Percentiles rank a stretch among this genome's conserved stretches.
Conservation (phyloP, 2,329 filamentous ascomycete species). For the Ophiostoma pallidulum region DNA sequence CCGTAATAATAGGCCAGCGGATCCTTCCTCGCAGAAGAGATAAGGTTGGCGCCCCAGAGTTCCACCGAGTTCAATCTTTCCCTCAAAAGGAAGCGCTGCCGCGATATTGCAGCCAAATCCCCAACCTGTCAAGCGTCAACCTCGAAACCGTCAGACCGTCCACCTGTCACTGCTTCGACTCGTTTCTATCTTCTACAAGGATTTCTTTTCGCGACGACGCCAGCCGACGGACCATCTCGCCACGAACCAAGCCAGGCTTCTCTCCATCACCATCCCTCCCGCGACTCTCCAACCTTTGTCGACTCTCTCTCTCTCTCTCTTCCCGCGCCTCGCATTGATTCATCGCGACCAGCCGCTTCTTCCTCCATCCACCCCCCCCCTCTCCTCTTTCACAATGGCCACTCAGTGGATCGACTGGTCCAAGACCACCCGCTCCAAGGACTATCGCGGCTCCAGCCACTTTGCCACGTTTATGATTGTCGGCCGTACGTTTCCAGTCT, state of each 20-base stretch:
- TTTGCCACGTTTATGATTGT: constrained; percentile 98
- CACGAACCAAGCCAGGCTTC: no score
- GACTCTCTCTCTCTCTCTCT: neutral
- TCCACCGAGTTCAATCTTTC: no score
- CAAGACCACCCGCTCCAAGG: constrained; percentile 47
- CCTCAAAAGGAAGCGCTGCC: no score
- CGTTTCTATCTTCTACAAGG: no score
- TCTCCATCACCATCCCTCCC: neutral
- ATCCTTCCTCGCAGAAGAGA: neutral
- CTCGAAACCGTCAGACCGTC: no score
- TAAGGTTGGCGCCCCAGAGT: neutral
- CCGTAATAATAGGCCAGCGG: no score
- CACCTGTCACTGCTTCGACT: no score
- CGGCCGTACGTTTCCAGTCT: constrained; percentile 57
- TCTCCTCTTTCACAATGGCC: constrained; percentile 11
- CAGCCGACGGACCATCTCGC: no score
- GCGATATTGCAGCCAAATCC: no score
- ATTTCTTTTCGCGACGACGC: no score
- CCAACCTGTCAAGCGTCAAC: no score
- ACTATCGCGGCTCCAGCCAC: constrained; percentile 54
- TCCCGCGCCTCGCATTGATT: neutral
- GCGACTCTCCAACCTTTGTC: neutral
- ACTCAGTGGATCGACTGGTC: constrained; percentile 39
- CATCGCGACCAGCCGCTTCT: neutral
- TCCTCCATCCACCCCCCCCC: neutral